phyloP scores from a whole-genome alignment of 139 green algal species.

The Tetraselmis striata region DNA sequence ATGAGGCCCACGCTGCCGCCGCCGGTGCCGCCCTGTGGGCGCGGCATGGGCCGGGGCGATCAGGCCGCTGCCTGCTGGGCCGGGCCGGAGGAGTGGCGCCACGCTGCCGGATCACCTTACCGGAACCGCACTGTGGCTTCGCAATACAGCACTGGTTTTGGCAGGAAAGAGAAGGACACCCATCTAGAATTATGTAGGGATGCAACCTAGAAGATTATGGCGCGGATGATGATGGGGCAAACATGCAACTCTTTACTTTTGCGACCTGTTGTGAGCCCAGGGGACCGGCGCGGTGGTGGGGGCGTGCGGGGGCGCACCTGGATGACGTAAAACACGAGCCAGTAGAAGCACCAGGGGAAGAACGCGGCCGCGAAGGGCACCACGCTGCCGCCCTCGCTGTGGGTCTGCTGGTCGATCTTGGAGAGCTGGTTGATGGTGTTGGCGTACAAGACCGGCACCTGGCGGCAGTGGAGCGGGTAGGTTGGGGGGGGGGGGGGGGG shows the following conservation, averaged over 20 bases:
- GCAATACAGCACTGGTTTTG: slow-evolving; percentile 21
- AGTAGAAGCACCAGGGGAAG: slow-evolving; percentile 9
- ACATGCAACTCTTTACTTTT: too few species aligned
- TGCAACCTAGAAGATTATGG: background rate
- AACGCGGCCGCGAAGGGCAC: slow-evolving; percentile 4
- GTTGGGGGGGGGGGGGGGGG: too few species aligned
- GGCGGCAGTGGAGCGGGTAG: too few species aligned
- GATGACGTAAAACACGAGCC: slow-evolving; percentile 5
- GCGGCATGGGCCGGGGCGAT: background rate
- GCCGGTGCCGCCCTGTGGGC: slow-evolving; percentile 36
- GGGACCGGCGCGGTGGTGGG: too few species aligned
- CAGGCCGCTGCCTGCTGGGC: slow-evolving; percentile 2
- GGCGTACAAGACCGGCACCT: slow-evolving; percentile 59
- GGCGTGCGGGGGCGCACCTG: too few species aligned
- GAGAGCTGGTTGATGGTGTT: slow-evolving; percentile 47
- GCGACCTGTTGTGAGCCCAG: too few species aligned
- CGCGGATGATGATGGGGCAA: too few species aligned
- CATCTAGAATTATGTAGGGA: slow-evolving; percentile 21
- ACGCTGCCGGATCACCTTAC: slow-evolving; percentile 24
- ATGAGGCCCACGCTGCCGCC: slow-evolving; percentile 57
- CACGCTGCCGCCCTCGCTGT: background rate
- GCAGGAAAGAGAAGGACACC: slow-evolving; percentile 27
- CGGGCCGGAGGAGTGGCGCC: slow-evolving; percentile 22
- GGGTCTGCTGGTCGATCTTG: slow-evolving; percentile 1
- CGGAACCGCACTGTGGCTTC: slow-evolving; percentile 39